These are phyloP conservation scores for Apiospora pterosperma DNA, from an alignment of 2,329 filamentous ascomycete genomes.

Conservation along the genomic window DNA sequence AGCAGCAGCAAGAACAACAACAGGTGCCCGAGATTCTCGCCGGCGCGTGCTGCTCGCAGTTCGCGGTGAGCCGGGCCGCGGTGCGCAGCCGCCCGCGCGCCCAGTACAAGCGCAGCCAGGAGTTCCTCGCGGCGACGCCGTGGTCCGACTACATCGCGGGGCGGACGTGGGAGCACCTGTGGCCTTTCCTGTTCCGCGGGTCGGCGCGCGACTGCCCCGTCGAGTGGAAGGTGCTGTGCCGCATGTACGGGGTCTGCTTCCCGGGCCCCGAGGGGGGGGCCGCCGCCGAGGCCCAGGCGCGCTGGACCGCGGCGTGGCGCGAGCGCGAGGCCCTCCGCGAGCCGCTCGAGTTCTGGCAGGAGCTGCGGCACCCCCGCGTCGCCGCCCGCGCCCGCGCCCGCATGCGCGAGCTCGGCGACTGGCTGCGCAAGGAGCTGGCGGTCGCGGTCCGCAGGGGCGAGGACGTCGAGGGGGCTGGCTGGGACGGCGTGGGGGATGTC, in stretches of 20 bases:
- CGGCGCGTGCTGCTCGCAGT: conserved; percentile 32
- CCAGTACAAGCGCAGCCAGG: conserved; percentile 25
- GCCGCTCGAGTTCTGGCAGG: conserved; percentile 15
- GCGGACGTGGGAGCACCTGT: conserved; percentile 33
- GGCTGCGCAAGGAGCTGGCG: conserved; percentile 8
- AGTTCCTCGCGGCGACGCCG: conserved; percentile 27
- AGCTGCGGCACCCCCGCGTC: conserved; percentile 15
- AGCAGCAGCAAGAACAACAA: background rate
- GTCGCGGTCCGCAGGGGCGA: conserved; percentile 4
- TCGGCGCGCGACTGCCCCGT: conserved; percentile 42
- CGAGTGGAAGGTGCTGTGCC: conserved; percentile 28
- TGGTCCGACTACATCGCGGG: conserved; percentile 28
- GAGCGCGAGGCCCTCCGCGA: conserved; percentile 16
- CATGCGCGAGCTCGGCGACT: conserved; percentile 18
- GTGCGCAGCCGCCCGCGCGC: conserved; percentile 23
- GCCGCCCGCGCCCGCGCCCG: conserved; percentile 15
- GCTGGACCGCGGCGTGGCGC: conserved; percentile 15
- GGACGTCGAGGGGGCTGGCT: background rate
- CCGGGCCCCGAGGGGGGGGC: no score
- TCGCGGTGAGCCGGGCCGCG: conserved; percentile 28
- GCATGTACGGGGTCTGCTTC: conserved; percentile 31
- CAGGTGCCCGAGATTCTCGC: conserved; percentile 27
- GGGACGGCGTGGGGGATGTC: background rate
- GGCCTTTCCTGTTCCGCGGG: conserved; percentile 27
- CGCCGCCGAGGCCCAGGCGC: conserved; percentile 7